phyloP scores from a whole-genome alignment of 2,329 filamentous ascomycete genomes.

The Hyphodiscus sp. region DNA sequence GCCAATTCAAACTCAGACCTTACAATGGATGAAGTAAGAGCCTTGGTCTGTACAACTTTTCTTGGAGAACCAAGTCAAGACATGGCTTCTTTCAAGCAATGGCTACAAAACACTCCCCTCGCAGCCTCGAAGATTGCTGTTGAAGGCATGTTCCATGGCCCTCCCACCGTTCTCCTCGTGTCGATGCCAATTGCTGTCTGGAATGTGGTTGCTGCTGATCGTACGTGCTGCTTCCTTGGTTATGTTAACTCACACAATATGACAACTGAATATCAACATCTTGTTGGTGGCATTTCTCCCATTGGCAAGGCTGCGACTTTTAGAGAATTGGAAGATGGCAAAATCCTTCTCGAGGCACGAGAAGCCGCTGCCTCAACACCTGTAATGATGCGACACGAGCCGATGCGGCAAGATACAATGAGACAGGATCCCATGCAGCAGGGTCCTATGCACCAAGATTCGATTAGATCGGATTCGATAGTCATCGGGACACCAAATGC shows the following conservation, averaged over 20 bases:
- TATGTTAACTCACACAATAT: constrained; percentile 63
- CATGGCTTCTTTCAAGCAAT: constrained; percentile 60
- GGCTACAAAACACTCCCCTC: constrained; percentile 54
- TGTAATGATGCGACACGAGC: constrained; percentile 38
- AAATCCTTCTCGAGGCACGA: constrained; percentile 43
- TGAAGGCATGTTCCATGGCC: constrained; percentile 62
- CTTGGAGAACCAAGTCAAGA: constrained; percentile 59
- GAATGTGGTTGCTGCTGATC: constrained; percentile 59
- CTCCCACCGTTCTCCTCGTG: constrained; percentile 59
- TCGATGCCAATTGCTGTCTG: constrained; percentile 60
- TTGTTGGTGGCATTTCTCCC: constrained; percentile 41
- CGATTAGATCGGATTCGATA: constrained; percentile 20
- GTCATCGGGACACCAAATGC: constrained; percentile 22
- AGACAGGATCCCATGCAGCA: constrained; percentile 13
- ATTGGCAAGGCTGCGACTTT: constrained; percentile 38
- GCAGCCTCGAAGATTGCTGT: constrained; percentile 54
- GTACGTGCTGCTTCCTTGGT: constrained; percentile 59
- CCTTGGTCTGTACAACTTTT: constrained; percentile 62
- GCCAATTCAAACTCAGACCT: constrained; percentile 38
- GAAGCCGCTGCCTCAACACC: constrained; percentile 30
- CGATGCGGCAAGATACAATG: not conserved
- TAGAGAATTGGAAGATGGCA: constrained; percentile 51
- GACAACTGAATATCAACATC: constrained; percentile 54
- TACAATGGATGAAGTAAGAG: constrained; percentile 54
- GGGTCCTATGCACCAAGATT: constrained; percentile 16